Evolutionary conservation across 805 yeast genomes (phyloP).

Genomic region (Cyberlindnera americana): DNA sequence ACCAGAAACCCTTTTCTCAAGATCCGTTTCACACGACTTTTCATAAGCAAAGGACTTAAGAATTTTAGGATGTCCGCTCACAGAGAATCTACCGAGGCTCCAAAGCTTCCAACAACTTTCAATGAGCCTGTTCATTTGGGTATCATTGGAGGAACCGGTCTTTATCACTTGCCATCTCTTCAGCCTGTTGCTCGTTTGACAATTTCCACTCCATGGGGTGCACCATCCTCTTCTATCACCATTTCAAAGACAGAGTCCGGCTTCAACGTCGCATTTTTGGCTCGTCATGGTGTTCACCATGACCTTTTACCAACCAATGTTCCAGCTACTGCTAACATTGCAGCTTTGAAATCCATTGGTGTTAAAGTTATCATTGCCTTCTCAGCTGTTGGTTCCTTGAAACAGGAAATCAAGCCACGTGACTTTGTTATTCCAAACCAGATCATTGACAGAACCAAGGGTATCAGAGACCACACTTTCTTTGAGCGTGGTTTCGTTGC

Average conservation of each 20-base stretch:
- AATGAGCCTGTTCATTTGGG: conserved; percentile 74
- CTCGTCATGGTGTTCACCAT: conserved; percentile 92
- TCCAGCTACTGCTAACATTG: conserved; percentile 91
- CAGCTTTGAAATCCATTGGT: conserved; percentile 86
- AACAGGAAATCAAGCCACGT: conserved; percentile 83
- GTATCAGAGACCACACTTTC: conserved; percentile 85
- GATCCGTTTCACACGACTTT: conserved; percentile 6
- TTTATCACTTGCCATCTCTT: conserved; percentile 78
- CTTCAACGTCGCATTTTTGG: conserved; percentile 86
- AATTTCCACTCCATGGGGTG: conserved; percentile 95
- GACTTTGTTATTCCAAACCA: conserved; percentile 97
- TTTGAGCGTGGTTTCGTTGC: conserved; percentile 89
- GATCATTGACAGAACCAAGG: conserved; percentile 95
- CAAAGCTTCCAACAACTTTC: conserved; percentile 44
- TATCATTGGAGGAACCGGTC: conserved; percentile 97
- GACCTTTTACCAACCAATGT: conserved; percentile 88
- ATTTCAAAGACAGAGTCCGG: conserved; percentile 75
- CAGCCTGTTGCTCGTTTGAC: conserved; percentile 82
- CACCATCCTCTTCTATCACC: conserved; percentile 91
- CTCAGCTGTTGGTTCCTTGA: conserved; percentile 94
- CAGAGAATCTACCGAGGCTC: conserved; percentile 18
- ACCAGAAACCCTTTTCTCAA: background rate
- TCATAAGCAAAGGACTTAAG: background rate
- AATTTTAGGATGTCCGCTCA: conserved; percentile 25
- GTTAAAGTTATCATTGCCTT: conserved; percentile 88